phyloP scores from a whole-genome alignment of 108 stramenopile species.

The Schizochytrium sp. region DNA sequence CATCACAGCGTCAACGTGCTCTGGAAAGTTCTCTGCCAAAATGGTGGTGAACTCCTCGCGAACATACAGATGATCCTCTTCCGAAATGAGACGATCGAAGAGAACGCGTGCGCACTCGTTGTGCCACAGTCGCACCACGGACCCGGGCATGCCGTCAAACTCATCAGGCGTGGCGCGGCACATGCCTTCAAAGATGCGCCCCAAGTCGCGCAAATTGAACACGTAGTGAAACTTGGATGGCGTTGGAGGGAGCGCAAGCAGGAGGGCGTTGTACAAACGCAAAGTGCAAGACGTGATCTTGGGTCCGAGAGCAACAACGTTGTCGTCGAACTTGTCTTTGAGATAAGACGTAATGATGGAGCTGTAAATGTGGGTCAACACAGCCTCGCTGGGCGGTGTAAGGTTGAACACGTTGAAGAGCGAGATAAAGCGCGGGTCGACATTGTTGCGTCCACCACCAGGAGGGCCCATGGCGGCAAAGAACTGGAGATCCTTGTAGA shows the following conservation, averaged over 20 bases:
- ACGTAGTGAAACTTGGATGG: conserved; percentile 67
- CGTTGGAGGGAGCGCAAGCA: conserved; percentile 56
- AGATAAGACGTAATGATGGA: conserved; percentile 39
- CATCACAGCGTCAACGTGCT: conserved; percentile 6
- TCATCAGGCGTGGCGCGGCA: conserved; percentile 53
- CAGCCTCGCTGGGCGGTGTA: conserved; percentile 40
- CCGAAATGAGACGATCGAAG: conserved; percentile 46
- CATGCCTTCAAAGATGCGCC: conserved; percentile 61
- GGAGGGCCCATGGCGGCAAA: conserved; percentile 66
- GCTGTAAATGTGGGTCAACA: conserved; percentile 47
- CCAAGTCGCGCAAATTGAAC: conserved; percentile 60
- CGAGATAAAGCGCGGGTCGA: conserved; percentile 59
- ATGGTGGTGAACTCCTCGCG: conserved; percentile 27
- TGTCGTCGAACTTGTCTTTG: conserved; percentile 31
- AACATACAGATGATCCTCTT: conserved; percentile 35
- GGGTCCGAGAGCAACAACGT: conserved; percentile 37
- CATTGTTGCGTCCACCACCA: conserved; percentile 57
- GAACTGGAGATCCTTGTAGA: conserved; percentile 53
- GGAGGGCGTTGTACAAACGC: conserved; percentile 39
- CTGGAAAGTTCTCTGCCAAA: conserved; percentile 29
- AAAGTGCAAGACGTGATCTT: conserved; percentile 45
- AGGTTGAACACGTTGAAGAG: conserved; percentile 63
- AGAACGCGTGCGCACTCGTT: conserved; percentile 59
- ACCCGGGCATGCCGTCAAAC: conserved; percentile 13
- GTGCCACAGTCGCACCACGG: conserved; percentile 49